Evolutionary conservation across 352 stramenopile genomes (phyloP).

Genomic region (Phytophthora tentaculata): DNA sequence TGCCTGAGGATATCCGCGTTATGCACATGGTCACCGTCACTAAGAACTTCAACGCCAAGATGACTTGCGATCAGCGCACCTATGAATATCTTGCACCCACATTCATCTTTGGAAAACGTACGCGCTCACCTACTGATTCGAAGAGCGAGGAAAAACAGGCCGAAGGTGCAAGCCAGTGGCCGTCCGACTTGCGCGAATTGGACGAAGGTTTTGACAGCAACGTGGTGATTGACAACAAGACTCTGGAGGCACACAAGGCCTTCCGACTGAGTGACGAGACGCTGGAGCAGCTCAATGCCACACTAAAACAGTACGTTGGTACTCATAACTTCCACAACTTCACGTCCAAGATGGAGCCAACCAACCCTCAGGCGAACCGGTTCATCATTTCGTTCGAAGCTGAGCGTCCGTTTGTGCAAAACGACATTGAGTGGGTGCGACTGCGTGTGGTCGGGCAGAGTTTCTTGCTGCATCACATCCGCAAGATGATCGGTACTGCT

Average conservation of each 20-base stretch:
- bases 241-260: slow-evolving; percentile 68
- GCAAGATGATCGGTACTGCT: slow-evolving; percentile 96
- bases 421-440: slow-evolving; percentile 95
- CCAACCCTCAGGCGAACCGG: slow-evolving; percentile 81
- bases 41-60: slow-evolving; percentile 93
- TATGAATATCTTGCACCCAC: slow-evolving; percentile 93
- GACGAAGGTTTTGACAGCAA: slow-evolving; percentile 45
- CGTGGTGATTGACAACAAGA: slow-evolving; percentile 63
- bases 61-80: slow-evolving; percentile 86
- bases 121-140: background rate
- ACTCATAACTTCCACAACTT: slow-evolving; percentile 98
- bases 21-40: slow-evolving; percentile 86
- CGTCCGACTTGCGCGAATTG: slow-evolving; percentile 44
- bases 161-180: slow-evolving; percentile 34
- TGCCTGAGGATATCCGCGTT: slow-evolving; percentile 86
- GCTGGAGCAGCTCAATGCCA: slow-evolving; percentile 52
- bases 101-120: slow-evolving; percentile 80
- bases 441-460: slow-evolving; percentile 96
- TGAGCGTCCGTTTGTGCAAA: slow-evolving; percentile 81
- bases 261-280: slow-evolving; percentile 77
- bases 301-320: slow-evolving; percentile 76
- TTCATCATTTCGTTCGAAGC: slow-evolving; percentile 94
- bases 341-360: slow-evolving; percentile 90
- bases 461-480: slow-evolving; percentile 98
- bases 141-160: slow-evolving; percentile 8